These are phyloP conservation scores for Grosmannia huntii DNA, from an alignment of 2,329 filamentous ascomycete genomes.

Conservation along the genomic window DNA sequence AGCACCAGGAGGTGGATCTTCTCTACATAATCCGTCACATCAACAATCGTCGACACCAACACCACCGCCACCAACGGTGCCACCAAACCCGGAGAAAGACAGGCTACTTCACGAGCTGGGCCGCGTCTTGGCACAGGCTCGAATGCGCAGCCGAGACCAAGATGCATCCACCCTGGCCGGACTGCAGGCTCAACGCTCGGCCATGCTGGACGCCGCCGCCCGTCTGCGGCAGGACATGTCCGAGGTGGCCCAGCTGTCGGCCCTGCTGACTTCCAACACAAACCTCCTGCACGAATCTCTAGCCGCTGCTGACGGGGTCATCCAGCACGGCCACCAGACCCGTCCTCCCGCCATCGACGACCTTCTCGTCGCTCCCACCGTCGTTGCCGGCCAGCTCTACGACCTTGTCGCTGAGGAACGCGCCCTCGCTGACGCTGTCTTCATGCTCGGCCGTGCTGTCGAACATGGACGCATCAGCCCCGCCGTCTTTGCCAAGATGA, in stretches of 20 bases:
- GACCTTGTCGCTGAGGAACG: slow-evolving; percentile 78
- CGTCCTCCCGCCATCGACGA: slow-evolving; percentile 73
- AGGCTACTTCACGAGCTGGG: slow-evolving; percentile 68
- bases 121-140: slow-evolving; percentile 52
- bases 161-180: slow-evolving; percentile 64
- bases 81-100: slow-evolving; percentile 92
- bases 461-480: slow-evolving; percentile 59
- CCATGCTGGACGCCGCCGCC: slow-evolving; percentile 57
- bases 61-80: slow-evolving; percentile 65
- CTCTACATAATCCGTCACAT: neutral
- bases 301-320: slow-evolving; percentile 63
- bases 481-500: slow-evolving; percentile 68
- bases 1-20: neutral
- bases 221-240: slow-evolving; percentile 62
- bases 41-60: neutral
- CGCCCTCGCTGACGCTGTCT: slow-evolving; percentile 75
- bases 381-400: slow-evolving; percentile 89
- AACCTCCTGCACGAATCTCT: slow-evolving; percentile 66
- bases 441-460: slow-evolving; percentile 62
- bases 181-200: slow-evolving; percentile 64
- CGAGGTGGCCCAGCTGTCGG: slow-evolving; percentile 56
- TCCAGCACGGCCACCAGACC: slow-evolving; percentile 57
- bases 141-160: slow-evolving; percentile 56
- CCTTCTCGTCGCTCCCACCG: slow-evolving; percentile 80
- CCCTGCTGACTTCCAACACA: slow-evolving; percentile 63